These are phyloP conservation scores for Podospora anserina DNA, from an alignment of 495 filamentous ascomycete species.

Conservation along the genomic window DNA sequence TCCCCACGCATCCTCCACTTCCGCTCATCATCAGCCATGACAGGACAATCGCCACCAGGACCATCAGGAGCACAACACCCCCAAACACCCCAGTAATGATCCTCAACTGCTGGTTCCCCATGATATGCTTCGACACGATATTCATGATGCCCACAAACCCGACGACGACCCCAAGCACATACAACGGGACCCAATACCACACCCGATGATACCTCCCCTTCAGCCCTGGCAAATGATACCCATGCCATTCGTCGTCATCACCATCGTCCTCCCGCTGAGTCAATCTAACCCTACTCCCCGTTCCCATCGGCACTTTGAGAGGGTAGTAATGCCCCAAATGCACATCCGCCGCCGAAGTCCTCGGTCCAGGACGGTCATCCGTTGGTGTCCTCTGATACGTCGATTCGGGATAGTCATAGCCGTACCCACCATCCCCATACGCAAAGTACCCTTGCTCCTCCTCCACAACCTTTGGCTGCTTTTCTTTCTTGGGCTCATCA, in stretches of 20 bases:
- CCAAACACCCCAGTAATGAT: conserved; percentile 26
- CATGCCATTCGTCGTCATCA: neutral
- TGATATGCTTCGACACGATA: conserved; percentile 17
- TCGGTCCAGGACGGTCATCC: neutral
- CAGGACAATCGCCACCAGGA: conserved; percentile 12
- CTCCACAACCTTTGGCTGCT: conserved; percentile 5
- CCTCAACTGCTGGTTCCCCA: conserved; percentile 14
- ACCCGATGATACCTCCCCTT: conserved; percentile 12
- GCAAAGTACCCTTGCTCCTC: neutral
- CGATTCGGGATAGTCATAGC: neutral
- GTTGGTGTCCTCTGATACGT: neutral
- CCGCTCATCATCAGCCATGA: conserved; percentile 8
- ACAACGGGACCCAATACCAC: conserved; percentile 17
- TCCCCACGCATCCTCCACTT: neutral
- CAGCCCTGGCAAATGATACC: neutral
- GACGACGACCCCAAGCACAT: conserved; percentile 18
- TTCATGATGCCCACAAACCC: conserved; percentile 26
- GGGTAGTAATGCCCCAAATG: neutral
- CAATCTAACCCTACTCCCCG: neutral
- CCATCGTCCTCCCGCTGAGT: neutral
- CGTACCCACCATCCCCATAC: neutral
- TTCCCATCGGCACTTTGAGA: neutral
- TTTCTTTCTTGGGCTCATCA: neutral
- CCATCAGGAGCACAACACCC: conserved; percentile 14
- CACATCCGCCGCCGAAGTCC: neutral